Conservation (phyloP, 73 alveolate species). For the Paramecium biaurelia region DNA sequence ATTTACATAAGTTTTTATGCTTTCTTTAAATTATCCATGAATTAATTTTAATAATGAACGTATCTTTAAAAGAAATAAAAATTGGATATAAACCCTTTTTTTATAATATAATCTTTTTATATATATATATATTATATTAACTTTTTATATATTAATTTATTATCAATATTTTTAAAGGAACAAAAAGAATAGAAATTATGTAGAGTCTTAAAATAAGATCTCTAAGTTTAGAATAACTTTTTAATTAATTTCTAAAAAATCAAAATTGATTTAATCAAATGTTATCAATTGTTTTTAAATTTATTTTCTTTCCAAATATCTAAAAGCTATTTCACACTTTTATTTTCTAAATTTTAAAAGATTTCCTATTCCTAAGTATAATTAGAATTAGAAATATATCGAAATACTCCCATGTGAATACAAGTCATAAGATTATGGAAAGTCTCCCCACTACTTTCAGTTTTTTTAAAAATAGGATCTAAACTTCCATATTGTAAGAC, state of each 20-base stretch:
- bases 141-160: too few species aligned
- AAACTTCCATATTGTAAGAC: neutral
- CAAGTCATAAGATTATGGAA: neutral
- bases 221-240: neutral
- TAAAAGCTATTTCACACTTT: neutral
- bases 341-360: neutral
- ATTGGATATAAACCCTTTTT: neutral
- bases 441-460: neutral
- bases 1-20: slow-evolving; percentile 39
- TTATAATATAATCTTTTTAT: neutral
- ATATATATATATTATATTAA: neutral
- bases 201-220: neutral
- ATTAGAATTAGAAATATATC: neutral
- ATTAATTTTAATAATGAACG: neutral
- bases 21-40: slow-evolving; percentile 41
- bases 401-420: neutral
- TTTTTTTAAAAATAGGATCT: neutral
- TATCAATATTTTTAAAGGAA: too few species aligned
- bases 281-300: neutral
- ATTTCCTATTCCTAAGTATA: neutral
- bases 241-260: neutral
- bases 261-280: neutral
- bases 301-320: neutral
- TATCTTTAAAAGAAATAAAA: slow-evolving; percentile 26
- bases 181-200: neutral